These are phyloP conservation scores for Candida ascalaphidarum DNA, from an alignment of 805 yeast species.

Conservation along the genomic window DNA sequence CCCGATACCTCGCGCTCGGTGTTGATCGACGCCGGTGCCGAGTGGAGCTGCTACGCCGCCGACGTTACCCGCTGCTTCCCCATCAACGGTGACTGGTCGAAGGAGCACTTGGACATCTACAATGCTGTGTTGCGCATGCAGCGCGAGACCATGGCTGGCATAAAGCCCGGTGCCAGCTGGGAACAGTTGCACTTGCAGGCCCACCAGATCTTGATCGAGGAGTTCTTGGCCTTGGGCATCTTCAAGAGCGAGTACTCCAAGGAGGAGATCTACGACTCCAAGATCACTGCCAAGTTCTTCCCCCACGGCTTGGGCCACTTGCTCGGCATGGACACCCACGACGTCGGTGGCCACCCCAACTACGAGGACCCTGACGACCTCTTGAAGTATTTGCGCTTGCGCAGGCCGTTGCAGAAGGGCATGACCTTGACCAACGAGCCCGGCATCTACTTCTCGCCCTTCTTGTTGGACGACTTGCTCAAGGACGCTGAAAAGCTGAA, in stretches of 20 bases:
- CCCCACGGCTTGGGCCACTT: conserved; percentile 97
- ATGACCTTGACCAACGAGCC: conserved; percentile 96
- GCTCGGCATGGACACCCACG: conserved; percentile 93
- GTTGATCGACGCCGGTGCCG: conserved; percentile 94
- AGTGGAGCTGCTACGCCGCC: conserved; percentile 86
- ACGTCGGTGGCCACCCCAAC: conserved; percentile 84
- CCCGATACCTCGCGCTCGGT: conserved; percentile 56
- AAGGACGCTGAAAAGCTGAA: conserved; percentile 38
- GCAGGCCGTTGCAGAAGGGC: conserved; percentile 61
- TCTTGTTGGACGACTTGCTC: conserved; percentile 58
- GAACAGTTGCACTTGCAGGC: conserved; percentile 76
- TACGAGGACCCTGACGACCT: conserved; percentile 77
- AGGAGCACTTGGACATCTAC: conserved; percentile 79
- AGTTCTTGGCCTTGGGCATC: conserved; percentile 66
- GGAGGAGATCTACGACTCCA: conserved; percentile 62
- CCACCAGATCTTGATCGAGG: conserved; percentile 67
- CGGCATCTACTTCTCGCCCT: conserved; percentile 85
- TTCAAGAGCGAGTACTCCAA: conserved; percentile 48
- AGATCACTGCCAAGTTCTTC: conserved; percentile 70
- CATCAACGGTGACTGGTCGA: conserved; percentile 79
- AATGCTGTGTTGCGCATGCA: conserved; percentile 82
- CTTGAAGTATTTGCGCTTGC: conserved; percentile 68
- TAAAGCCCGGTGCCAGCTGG: conserved; percentile 82
- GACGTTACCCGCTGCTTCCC: conserved; percentile 97
- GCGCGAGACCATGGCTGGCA: conserved; percentile 52